These are phyloP conservation scores for Ammopiptanthus mongolicus DNA, from an alignment of 306 rosid genomes.

Conservation along the genomic window DNA sequence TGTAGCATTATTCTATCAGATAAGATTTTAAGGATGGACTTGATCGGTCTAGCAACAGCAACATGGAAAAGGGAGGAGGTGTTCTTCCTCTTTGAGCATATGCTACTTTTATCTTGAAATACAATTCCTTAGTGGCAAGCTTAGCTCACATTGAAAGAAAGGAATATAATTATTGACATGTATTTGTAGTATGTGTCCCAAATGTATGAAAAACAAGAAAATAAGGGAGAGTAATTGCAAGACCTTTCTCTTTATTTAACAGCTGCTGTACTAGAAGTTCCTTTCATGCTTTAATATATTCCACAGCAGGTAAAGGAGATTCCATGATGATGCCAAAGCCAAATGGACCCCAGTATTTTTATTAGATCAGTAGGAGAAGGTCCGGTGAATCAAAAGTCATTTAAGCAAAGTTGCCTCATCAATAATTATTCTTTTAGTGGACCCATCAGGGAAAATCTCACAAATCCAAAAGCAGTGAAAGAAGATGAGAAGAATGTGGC, in stretches of 20 bases:
- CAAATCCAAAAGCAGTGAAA: slow-evolving; percentile 46
- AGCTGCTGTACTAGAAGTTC: slow-evolving; percentile 61
- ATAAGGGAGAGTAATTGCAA: slow-evolving; percentile 38
- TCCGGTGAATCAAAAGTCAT: slow-evolving; percentile 71
- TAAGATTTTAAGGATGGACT: neutral
- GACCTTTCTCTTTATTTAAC: slow-evolving; percentile 67
- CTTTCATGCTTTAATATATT: slow-evolving; percentile 72
- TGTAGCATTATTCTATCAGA: neutral
- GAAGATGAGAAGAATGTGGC: slow-evolving; percentile 80
- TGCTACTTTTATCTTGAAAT: slow-evolving; percentile 17
- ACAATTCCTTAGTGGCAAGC: slow-evolving; percentile 29
- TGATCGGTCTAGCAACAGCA: slow-evolving; percentile 25
- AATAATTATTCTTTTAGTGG: slow-evolving; percentile 64
- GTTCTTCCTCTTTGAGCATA: slow-evolving; percentile 44
- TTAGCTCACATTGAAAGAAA: slow-evolving; percentile 64
- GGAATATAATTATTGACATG: slow-evolving; percentile 64
- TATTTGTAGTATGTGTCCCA: slow-evolving; percentile 44
- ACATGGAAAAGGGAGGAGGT: neutral
- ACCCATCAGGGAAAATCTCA: slow-evolving; percentile 47
- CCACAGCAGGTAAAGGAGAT: slow-evolving; percentile 75
- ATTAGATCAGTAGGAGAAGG: slow-evolving; percentile 49
- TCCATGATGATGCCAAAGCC: slow-evolving; percentile 79
- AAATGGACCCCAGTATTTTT: slow-evolving; percentile 49
- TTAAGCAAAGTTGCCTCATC: slow-evolving; percentile 55
- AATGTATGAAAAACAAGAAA: slow-evolving; percentile 58